These are phyloP conservation scores for Chalciporus piperatus DNA, from an alignment of 768 basidiomycete species.

Conservation along the genomic window DNA sequence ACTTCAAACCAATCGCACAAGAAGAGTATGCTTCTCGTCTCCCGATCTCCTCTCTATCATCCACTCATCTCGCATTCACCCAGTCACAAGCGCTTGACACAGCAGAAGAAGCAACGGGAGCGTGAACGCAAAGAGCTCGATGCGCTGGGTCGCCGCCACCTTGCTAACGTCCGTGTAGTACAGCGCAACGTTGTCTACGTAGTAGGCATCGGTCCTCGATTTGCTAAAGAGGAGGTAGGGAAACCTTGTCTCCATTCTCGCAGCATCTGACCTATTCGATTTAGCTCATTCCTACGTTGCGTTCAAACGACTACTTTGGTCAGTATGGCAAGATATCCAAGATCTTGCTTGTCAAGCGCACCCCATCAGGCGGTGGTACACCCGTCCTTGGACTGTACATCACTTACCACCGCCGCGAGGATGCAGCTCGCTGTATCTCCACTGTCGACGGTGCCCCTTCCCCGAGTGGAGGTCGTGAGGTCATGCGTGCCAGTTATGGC, in stretches of 20 bases:
- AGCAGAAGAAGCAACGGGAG: constrained; percentile 93
- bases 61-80: constrained; percentile 13
- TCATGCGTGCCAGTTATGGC: constrained; percentile 92
- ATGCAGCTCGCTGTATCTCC: constrained; percentile 88
- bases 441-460: constrained; percentile 91
- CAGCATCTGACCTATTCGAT: constrained; percentile 3
- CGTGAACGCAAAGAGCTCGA: constrained; percentile 96
- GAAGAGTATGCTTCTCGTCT: constrained; percentile 75
- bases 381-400: constrained; percentile 93
- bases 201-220: constrained; percentile 89
- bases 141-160: constrained; percentile 73
- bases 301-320: constrained; percentile 95
- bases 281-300: constrained; percentile 86
- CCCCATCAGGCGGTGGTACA: constrained; percentile 64
- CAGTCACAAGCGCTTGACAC: constrained; percentile 92
- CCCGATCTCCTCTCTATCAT: constrained; percentile 1
- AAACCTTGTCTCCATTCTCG: background rate
- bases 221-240: constrained; percentile 93
- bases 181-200: constrained; percentile 96
- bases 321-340: constrained; percentile 98
- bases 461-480: constrained; percentile 84
- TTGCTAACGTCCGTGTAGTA: constrained; percentile 93
- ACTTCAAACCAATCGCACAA: constrained; percentile 92
- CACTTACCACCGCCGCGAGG: constrained; percentile 91
- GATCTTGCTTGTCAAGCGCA: constrained; percentile 89